These are phyloP conservation scores for Aspergillus novoparasiticus DNA, from an alignment of 2,329 filamentous ascomycete genomes.

Conservation along the genomic window DNA sequence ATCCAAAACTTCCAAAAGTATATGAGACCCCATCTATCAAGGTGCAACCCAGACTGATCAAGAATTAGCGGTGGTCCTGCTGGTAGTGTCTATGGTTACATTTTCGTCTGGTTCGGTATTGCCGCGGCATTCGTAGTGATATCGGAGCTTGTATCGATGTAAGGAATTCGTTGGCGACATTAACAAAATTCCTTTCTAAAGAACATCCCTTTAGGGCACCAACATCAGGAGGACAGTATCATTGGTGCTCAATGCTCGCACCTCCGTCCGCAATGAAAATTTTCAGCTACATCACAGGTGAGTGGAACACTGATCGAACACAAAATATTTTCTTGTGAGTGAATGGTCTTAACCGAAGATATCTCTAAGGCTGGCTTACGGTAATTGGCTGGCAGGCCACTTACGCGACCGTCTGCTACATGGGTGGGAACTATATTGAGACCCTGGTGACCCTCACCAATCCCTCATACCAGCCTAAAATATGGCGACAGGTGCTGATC, in stretches of 20 bases:
- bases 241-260: constrained; percentile 46
- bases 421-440: constrained; percentile 39
- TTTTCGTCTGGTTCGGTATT: constrained; percentile 37
- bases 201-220: constrained; percentile 29
- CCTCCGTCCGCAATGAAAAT: constrained; percentile 36
- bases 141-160: constrained; percentile 40
- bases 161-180: neutral
- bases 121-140: constrained; percentile 30
- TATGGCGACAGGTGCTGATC: constrained; percentile 44
- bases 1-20: constrained; percentile 26
- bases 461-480: constrained; percentile 38
- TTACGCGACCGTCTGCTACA: constrained; percentile 38
- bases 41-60: too few species aligned
- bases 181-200: neutral
- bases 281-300: constrained; percentile 43
- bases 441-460: constrained; percentile 42
- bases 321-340: neutral
- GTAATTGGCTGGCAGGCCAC: constrained; percentile 48
- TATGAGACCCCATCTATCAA: neutral
- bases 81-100: constrained; percentile 34
- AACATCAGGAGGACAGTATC: constrained; percentile 42
- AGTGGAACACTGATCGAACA: neutral
- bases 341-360: too few species aligned
- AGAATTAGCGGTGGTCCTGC: constrained; percentile 34
- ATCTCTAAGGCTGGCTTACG: constrained; percentile 40